Percentiles rank a stretch among this genome's conserved stretches.
These are phyloP conservation scores for Dianthus caryophyllus DNA, from an alignment of 148 eudicot species.

Conservation along the genomic window DNA sequence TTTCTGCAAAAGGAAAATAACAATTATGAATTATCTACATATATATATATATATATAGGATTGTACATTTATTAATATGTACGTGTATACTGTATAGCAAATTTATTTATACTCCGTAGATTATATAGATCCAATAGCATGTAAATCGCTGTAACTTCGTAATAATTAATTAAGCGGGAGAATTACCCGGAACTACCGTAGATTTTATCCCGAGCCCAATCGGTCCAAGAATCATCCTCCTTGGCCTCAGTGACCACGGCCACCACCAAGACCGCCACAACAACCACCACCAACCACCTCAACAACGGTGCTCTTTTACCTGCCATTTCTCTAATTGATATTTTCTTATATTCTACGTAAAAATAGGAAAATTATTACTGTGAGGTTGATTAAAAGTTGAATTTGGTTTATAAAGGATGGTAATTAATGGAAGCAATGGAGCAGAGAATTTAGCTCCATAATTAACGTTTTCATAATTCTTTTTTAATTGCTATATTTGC, in stretches of 20 bases:
- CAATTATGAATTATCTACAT: no score
- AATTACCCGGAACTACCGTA: neutral
- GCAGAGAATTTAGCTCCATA: slow-evolving; percentile 17
- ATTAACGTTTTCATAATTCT: neutral
- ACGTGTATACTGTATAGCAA: no score
- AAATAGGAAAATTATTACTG: neutral
- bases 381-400: neutral
- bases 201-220: neutral
- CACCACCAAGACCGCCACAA: slow-evolving; percentile 11
- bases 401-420: neutral
- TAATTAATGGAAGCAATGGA: slow-evolving; percentile 4
- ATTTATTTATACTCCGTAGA: no score
- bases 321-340: slow-evolving; percentile 13
- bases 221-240: slow-evolving; percentile 15
- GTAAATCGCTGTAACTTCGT: no score
- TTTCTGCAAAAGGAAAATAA: neutral
- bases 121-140: no score
- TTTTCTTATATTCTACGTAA: neutral
- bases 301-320: neutral
- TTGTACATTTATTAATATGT: no score
- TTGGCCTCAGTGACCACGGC: slow-evolving; percentile 9
- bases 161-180: no score
- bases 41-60: no score
- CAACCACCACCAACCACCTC: slow-evolving; percentile 16
- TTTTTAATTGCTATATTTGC: no score